Evolutionary conservation across 768 basidiomycete genomes (phyloP), one percentile per base, ranked within the genome.

Genomic region (Mycena amicta): DNA sequence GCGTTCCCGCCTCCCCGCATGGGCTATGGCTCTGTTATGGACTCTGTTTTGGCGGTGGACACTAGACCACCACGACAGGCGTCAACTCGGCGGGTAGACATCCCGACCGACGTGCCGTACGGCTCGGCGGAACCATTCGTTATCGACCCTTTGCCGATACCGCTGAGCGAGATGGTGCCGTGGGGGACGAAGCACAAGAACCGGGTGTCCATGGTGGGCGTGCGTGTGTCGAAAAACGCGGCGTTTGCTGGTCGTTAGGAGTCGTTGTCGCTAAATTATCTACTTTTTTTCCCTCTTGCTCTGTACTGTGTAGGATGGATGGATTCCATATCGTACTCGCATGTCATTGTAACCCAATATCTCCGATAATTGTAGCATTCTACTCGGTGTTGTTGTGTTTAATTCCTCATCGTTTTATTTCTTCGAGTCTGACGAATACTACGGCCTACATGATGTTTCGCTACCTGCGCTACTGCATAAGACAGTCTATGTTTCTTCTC

Each of bases 131-230:
- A 55, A 22, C 70, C 72, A 5, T 74, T 69, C 61, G 71, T 67
- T 53, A 70, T 80, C 25, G 74, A 82, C 62, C 85, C 85, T 11
- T 75, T 87, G 16, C 86, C 86, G 12, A 83, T 81, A 65, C 82
- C 84, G 11, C 71, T 81, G n/a, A 74, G 77, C 40, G 72, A 80
- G 45, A 87, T 86, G 85, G 60, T 79, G 45, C 62, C 67, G 57
- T 62, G 62, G 64, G 64, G 63, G 58, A 63, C 64, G 12, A 39
- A 30, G n/a, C 33, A 55, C 25, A 60, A 64, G 52, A 62, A 67
- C 31, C 64, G 61, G 29, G 50, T 55, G 20, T 54, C 55, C 40
- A n/a, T 46, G 22, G 62, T 69, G 51, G 41, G 59, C 29, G 65
- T 76, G 28, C 57, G 68, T 26, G 70, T 79, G 39, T 72, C 77